Conservation (phyloP, 495 filamentous ascomycete species). For the Penicillium canescens region DNA sequence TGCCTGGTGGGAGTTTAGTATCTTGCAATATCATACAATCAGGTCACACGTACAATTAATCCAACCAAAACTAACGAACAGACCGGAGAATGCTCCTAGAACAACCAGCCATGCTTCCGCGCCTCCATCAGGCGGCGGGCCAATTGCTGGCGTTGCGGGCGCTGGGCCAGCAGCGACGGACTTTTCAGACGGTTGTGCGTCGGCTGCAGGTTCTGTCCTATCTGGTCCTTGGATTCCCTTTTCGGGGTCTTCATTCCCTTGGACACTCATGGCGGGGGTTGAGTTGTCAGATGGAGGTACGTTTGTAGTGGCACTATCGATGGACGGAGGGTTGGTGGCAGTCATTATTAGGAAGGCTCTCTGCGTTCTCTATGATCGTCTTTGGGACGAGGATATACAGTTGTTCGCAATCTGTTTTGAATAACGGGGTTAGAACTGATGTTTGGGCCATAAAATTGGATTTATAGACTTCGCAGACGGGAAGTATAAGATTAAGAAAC, state of each 20-base stretch:
- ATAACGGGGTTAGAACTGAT: not conserved
- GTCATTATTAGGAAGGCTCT: slow-evolving; percentile 30
- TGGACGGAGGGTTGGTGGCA: slow-evolving; percentile 2
- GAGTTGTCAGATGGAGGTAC: slow-evolving; percentile 11
- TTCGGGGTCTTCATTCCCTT: slow-evolving; percentile 21
- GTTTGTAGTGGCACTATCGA: slow-evolving; percentile 12
- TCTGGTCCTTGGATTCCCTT: slow-evolving; percentile 17
- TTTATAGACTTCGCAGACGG: not conserved
- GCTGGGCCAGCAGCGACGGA: slow-evolving; percentile 10
- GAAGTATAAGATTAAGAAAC: slow-evolving; percentile 3
- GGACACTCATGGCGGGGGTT: slow-evolving; percentile 15
- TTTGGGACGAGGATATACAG: too few species aligned
- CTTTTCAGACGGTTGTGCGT: slow-evolving; percentile 19
- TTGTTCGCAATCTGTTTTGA: not conserved
- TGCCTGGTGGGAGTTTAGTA: slow-evolving; percentile 32
- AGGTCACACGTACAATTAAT: slow-evolving; percentile 50
- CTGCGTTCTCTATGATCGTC: too few species aligned
- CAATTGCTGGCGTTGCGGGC: slow-evolving; percentile 42
- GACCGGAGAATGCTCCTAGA: slow-evolving; percentile 59
- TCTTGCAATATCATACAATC: not conserved
- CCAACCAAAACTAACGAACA: slow-evolving; percentile 68
- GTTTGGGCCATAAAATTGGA: not conserved
- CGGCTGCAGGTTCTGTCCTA: slow-evolving; percentile 7
- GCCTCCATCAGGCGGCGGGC: slow-evolving; percentile 61
- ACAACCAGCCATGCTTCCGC: slow-evolving; percentile 66